Conservation (phyloP, 139 green algal genomes). For the Tetradesmus lagerheimii region DNA sequence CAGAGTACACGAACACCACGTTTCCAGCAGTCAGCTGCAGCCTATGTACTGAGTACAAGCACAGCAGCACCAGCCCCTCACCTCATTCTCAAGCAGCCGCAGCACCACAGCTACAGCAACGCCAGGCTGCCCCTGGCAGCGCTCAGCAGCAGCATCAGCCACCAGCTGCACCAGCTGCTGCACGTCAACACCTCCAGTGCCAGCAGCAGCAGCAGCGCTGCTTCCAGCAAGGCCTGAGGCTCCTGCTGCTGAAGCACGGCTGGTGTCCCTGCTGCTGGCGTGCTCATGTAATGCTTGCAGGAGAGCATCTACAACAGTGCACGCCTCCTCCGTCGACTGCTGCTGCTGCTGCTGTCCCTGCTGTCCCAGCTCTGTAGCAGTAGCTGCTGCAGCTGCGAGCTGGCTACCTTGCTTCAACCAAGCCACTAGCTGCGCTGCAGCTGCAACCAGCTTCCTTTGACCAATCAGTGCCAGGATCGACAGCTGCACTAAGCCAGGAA, state of each 20-base stretch:
- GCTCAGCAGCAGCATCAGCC: background rate
- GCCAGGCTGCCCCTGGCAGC: background rate
- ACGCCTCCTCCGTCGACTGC: background rate
- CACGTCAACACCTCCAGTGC: background rate
- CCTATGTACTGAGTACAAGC: no score
- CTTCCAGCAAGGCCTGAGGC: background rate
- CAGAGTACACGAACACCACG: no score
- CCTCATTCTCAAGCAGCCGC: slow-evolving; percentile 1
- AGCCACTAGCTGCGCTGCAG: slow-evolving; percentile 15
- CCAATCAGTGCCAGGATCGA: slow-evolving; percentile 3
- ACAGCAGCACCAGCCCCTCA: no score
- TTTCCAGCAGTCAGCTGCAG: no score
- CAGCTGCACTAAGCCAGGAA: background rate
- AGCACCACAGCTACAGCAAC: slow-evolving; percentile 29
- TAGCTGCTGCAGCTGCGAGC: background rate
- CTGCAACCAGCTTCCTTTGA: background rate
- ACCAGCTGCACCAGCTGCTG: background rate
- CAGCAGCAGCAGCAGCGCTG: background rate
- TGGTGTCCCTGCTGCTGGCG: background rate
- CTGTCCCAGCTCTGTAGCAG: no score
- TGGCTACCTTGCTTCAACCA: slow-evolving; percentile 16
- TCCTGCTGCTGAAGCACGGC: background rate
- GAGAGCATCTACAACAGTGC: slow-evolving; percentile 3
- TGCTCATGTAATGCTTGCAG: slow-evolving; percentile 15
- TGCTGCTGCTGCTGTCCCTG: background rate